phyloP scores from a whole-genome alignment of 192 early-diverging fungal species.

The Spizellomyces sp. region DNA sequence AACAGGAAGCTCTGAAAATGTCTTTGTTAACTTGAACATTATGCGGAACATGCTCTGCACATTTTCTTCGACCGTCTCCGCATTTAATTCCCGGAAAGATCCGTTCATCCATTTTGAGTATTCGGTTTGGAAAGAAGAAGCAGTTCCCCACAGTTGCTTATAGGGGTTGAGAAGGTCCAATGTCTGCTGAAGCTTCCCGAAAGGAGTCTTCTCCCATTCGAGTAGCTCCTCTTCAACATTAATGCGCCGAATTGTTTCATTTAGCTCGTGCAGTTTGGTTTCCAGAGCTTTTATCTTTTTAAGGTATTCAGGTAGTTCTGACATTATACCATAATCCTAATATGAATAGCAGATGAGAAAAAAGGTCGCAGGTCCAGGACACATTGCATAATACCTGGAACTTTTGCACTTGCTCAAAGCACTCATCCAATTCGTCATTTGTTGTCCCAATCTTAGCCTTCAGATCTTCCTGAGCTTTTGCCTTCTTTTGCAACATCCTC shows the following conservation, averaged over 20 bases:
- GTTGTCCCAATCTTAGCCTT: constrained; percentile 58
- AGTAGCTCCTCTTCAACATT: constrained; percentile 63
- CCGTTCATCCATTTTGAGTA: constrained; percentile 61
- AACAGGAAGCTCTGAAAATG: constrained; percentile 53
- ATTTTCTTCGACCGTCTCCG: constrained; percentile 56
- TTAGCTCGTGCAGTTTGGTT: constrained; percentile 47
- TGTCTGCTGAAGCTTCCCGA: constrained; percentile 54
- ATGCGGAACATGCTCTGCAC: constrained; percentile 51
- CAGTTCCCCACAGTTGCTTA: constrained; percentile 64
- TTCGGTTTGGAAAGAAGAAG: constrained; percentile 55
- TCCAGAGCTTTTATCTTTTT: constrained; percentile 62
- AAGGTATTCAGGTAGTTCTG: constrained; percentile 59
- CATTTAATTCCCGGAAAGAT: constrained; percentile 54
- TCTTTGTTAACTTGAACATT: constrained; percentile 60
- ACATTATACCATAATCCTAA: constrained; percentile 61
- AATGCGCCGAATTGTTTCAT: constrained; percentile 45
- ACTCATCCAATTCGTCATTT: constrained; percentile 58
- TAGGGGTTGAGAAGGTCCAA: constrained; percentile 58
- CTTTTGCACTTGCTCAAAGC: constrained; percentile 56
- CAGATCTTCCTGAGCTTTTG: constrained; percentile 64
- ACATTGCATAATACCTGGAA: constrained; percentile 43
- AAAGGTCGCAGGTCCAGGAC: not conserved
- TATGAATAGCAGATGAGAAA: not conserved
- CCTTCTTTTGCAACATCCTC: constrained; percentile 64
- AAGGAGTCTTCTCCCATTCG: constrained; percentile 61